Conservation (phyloP, 2,329 filamentous ascomycete species). For the Aspergillus fijiensis region DNA sequence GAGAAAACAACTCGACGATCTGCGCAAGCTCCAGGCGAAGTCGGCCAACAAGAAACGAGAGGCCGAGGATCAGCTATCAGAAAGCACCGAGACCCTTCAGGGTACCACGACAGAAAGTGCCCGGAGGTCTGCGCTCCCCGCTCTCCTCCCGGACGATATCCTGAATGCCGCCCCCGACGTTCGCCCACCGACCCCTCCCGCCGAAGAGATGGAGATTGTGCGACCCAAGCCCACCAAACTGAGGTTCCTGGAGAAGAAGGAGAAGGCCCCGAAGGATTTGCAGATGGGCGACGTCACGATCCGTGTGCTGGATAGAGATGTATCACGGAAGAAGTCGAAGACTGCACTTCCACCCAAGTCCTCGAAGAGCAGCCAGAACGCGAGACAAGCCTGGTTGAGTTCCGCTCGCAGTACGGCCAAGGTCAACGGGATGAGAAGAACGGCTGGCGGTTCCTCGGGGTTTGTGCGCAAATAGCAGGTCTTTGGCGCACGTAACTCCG, state of each 20-base stretch:
- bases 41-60: slow-evolving; percentile 30
- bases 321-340: slow-evolving; percentile 37
- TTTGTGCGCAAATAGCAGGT: slow-evolving; percentile 36
- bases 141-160: slow-evolving; percentile 53
- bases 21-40: slow-evolving; percentile 42
- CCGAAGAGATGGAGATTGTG: slow-evolving; percentile 27
- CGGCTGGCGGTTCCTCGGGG: slow-evolving; percentile 35
- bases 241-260: slow-evolving; percentile 50
- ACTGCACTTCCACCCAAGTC: slow-evolving; percentile 47
- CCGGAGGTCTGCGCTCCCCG: slow-evolving; percentile 45
- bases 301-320: slow-evolving; percentile 45
- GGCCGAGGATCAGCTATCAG: slow-evolving; percentile 39
- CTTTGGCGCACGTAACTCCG: slow-evolving; percentile 4
- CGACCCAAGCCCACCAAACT: slow-evolving; percentile 44
- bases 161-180: slow-evolving; percentile 47
- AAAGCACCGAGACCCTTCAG: slow-evolving; percentile 44
- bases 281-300: slow-evolving; percentile 51
- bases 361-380: slow-evolving; percentile 39
- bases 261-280: slow-evolving; percentile 52
- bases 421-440: slow-evolving; percentile 39
- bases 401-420: slow-evolving; percentile 32
- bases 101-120: slow-evolving; percentile 38
- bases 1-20: slow-evolving; percentile 41
- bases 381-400: slow-evolving; percentile 43
- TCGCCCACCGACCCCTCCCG: slow-evolving; percentile 48